Evolutionary conservation across 331 rosid species (phyloP), one percentile per base, ranked within the genome.

Genomic region (Pyracantha coccinea): DNA sequence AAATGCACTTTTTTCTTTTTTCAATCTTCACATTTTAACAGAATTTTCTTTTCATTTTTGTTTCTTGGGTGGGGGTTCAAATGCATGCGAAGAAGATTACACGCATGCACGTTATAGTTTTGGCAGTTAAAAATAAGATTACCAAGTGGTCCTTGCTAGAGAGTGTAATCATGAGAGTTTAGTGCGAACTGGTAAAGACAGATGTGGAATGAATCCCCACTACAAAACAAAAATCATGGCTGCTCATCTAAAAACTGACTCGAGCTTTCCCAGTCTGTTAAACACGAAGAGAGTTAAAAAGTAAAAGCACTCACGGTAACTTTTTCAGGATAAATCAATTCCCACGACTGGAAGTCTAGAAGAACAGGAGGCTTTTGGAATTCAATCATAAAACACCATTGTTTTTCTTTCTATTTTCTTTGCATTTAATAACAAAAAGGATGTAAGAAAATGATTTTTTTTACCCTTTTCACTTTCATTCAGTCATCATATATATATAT

Each of bases 401-500:
- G 38, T 66, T 77, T 38, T 68, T 77, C 65, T 17, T 76, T 72
- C 52, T 86, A 35, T 66, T 81, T 68, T 50, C 58, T 83, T 66
- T 74, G 74, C 75, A 82, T 82, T 87, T 75, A 60, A 82, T 16
- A 78, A 78, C 69, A 63, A 77, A 75, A 64, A 63, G 28, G 13
- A 23, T 58, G 86, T 29, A 80, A 77, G 84, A 85, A 82, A 66
- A 76, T 83, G 85, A 87, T 89, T 91, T 80, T 84, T 83, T 86
- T 87, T 90, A 78, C 84, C 69, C 83, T 87, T 16, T 87, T 68
- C 81, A 78, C 79, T 83, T 83, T 73, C 90, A 79, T 78, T 82
- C 86, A 80, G 71, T 69, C 81, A 75, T 82, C 88, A 87, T 71
- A 89, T 71, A 74, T 77, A 73, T 83, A n/a, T n/a, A n/a, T n/a